Base-by-base conservation (phyloP, 176 grass and related monocot species). In the Oryza meridionalis region DNA sequence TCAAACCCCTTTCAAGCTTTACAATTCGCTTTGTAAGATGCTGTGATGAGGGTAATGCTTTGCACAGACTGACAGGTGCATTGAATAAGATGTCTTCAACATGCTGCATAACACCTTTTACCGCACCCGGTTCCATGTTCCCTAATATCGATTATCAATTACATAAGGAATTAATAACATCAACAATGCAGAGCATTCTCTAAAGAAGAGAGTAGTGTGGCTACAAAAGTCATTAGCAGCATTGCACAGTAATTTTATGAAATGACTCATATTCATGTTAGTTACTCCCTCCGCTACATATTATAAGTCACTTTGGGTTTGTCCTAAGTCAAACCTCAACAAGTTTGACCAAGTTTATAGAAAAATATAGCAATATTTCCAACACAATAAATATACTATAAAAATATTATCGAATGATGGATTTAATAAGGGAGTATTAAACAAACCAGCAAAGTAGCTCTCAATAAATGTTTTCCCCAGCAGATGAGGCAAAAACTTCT, bases 1-100 rank as follows among this genome's bases (percentile, higher is more conserved):
- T 79, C 77, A 98, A 88, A 90, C 96, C 91, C 70, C 82, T 90
- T 87, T 96, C 82, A 88, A 92, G 93, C 62, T 96, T 92, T 77
- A 96, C 83, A 79, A 96, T 88, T 84, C 90, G 84, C 55, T 90
- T 92, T 67, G 93, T 74, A 55, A 88, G 75, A 92, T 92, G 88
- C 58, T 95, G 88, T 76, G 93, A 92, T 72, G 88, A 80, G 55
- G 88, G 88, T 29, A 95, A 80, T 22, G 86, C 71, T 78, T 90
- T 92, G 83, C 85, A 92, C 32, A 47, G 55, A 35, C 80, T 67
- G 43, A 75, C 47, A 7, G 85, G 77, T 72, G 77, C 61, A 58
- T 86, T 90, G 46, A 95, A 92, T 45, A 95, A 84, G 82, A 65
- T 35, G 33, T 90, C 86, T 86, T 95, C 93, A 43, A 92, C 74